Evolutionary conservation across 1,139 yeast species (phyloP).

Genomic region (Kodamaea suecica): DNA sequence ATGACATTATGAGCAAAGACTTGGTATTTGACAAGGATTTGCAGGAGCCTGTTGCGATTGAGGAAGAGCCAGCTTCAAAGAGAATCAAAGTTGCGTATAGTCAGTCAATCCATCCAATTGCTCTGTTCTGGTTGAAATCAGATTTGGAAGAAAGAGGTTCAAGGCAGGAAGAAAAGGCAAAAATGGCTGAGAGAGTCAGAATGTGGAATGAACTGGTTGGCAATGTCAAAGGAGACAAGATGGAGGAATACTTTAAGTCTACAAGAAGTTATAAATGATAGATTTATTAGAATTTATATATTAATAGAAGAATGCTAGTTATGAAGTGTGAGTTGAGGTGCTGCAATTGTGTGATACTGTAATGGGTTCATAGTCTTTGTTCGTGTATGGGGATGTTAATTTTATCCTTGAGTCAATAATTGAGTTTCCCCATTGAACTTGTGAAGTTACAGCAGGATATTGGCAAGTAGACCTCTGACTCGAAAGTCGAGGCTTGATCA

Average conservation of each 20-base stretch:
- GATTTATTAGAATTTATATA: not conserved
- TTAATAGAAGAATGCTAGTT: constrained; percentile 4
- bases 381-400: too few relatives aligned
- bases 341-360: too few relatives aligned
- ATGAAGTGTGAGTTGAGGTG: too few relatives aligned
- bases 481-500: too few relatives aligned
- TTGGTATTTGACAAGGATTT: constrained; percentile 24
- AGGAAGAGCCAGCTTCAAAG: constrained; percentile 16
- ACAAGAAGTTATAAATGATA: constrained; percentile 31
- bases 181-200: constrained; percentile 42
- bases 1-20: constrained; percentile 25
- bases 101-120: constrained; percentile 66
- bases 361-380: too few relatives aligned
- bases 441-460: too few relatives aligned
- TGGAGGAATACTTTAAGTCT: constrained; percentile 47
- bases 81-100: constrained; percentile 32
- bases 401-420: too few relatives aligned
- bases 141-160: constrained; percentile 55
- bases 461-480: too few relatives aligned
- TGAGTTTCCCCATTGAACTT: too few relatives aligned
- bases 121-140: constrained; percentile 57
- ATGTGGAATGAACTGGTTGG: constrained; percentile 28
- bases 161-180: constrained; percentile 49
- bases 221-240: constrained; percentile 21
- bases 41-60: constrained; percentile 17